Conservation (phyloP, 2,329 filamentous ascomycete genomes). For the Diaporthe sp. region DNA sequence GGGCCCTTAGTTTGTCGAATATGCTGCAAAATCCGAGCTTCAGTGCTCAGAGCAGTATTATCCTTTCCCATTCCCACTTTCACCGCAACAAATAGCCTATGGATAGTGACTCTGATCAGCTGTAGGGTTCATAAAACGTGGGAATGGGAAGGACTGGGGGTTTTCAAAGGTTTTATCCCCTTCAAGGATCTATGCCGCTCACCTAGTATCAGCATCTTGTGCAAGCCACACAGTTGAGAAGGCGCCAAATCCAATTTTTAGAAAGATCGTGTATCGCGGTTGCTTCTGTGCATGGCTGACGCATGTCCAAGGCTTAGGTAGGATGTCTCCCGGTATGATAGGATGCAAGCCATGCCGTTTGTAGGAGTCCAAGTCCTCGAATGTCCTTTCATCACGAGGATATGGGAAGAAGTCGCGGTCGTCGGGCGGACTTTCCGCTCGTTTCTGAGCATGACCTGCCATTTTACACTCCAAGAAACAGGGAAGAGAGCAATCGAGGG, state of each 20-base stretch:
- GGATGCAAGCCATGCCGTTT: constrained; percentile 12
- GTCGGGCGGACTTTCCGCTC: background rate
- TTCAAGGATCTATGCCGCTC: background rate
- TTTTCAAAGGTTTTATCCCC: background rate
- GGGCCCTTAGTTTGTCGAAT: background rate
- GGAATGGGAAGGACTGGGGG: background rate
- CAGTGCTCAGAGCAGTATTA: background rate
- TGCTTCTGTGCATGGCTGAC: constrained; percentile 20
- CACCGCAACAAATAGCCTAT: background rate
- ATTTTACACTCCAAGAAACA: background rate
- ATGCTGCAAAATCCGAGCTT: background rate
- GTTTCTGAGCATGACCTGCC: background rate
- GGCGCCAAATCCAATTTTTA: constrained; percentile 21
- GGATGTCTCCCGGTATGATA: constrained; percentile 2
- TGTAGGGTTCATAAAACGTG: background rate
- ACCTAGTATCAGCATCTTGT: constrained; percentile 1
- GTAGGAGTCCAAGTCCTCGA: constrained; percentile 3
- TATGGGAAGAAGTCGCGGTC: background rate
- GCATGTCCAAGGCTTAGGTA: constrained; percentile 2
- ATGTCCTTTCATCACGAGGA: background rate
- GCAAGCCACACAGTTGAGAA: constrained; percentile 27
- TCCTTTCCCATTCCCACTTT: background rate
- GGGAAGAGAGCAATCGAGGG: background rate
- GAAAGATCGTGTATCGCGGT: constrained; percentile 3
- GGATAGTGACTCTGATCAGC: background rate